phyloP scores from a whole-genome alignment of 768 basidiomycete species.

The Leccinum imitatum region DNA sequence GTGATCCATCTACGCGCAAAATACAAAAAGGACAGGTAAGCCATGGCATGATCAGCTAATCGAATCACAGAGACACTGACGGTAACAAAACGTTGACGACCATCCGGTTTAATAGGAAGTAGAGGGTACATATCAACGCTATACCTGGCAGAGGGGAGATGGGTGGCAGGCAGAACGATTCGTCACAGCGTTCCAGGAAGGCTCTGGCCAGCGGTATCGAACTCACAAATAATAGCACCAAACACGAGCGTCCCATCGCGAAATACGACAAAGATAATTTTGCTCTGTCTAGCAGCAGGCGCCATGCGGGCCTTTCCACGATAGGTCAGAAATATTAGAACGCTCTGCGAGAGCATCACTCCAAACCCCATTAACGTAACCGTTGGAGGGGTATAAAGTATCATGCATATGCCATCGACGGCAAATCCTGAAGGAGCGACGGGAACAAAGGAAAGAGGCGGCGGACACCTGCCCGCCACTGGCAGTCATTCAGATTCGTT shows the following conservation, averaged over 20 bases:
- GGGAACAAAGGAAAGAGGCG: too few species aligned
- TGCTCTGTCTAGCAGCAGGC: slow-evolving; percentile 14
- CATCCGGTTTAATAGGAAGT: neutral
- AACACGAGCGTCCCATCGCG: slow-evolving; percentile 20
- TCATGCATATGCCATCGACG: too few species aligned
- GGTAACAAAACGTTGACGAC: slow-evolving; percentile 18
- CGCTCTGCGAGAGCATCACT: slow-evolving; percentile 12
- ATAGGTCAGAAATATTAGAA: slow-evolving; percentile 17
- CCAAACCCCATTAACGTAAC: neutral
- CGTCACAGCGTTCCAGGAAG: neutral
- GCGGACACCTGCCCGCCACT: neutral
- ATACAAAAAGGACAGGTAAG: neutral
- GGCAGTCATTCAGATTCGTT: neutral
- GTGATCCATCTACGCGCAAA: slow-evolving; percentile 14
- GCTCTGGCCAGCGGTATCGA: neutral
- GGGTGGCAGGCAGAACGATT: neutral
- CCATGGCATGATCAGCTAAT: neutral
- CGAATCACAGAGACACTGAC: slow-evolving; percentile 5
- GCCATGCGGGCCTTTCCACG: slow-evolving; percentile 13
- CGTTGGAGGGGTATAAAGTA: too few species aligned
- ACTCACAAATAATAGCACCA: slow-evolving; percentile 11
- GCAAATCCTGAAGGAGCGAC: too few species aligned
- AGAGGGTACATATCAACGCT: neutral
- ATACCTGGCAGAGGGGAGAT: slow-evolving; percentile 4
- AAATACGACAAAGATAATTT: slow-evolving; percentile 10